Conservation (phyloP, 1,284 basidiomycete genomes). For the Flammula alnicola region DNA sequence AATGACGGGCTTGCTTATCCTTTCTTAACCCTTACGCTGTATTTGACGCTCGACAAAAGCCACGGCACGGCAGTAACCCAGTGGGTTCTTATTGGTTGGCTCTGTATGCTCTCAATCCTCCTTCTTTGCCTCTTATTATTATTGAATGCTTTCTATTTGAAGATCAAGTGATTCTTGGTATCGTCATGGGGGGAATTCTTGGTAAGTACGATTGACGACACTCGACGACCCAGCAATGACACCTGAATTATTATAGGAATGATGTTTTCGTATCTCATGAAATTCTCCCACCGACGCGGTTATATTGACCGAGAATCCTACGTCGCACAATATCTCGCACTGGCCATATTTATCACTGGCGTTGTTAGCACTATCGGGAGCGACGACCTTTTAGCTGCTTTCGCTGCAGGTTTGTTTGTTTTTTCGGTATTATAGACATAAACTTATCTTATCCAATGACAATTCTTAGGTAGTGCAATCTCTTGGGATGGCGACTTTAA, state of each 20-base stretch:
- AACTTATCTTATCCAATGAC: background rate
- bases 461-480: constrained; percentile 71
- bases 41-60: constrained; percentile 78
- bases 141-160: background rate
- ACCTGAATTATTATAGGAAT: constrained; percentile 47
- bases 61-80: constrained; percentile 68
- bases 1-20: constrained; percentile 87
- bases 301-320: constrained; percentile 92
- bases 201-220: constrained; percentile 43
- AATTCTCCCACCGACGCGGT: constrained; percentile 74
- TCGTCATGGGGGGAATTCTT: constrained; percentile 74
- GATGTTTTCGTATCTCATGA: constrained; percentile 82
- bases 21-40: constrained; percentile 88
- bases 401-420: constrained; percentile 77
- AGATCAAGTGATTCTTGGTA: constrained; percentile 90
- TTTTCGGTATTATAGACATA: background rate
- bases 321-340: constrained; percentile 87
- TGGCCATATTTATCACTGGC: constrained; percentile 83
- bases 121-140: background rate
- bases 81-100: constrained; percentile 85
- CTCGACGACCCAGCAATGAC: background rate
- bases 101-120: constrained; percentile 21
- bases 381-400: constrained; percentile 89
- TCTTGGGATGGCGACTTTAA: constrained; percentile 97
- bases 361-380: constrained; percentile 79